Conservation (phyloP, 2,329 filamentous ascomycete genomes). For the Fusarium sarcochroum region DNA sequence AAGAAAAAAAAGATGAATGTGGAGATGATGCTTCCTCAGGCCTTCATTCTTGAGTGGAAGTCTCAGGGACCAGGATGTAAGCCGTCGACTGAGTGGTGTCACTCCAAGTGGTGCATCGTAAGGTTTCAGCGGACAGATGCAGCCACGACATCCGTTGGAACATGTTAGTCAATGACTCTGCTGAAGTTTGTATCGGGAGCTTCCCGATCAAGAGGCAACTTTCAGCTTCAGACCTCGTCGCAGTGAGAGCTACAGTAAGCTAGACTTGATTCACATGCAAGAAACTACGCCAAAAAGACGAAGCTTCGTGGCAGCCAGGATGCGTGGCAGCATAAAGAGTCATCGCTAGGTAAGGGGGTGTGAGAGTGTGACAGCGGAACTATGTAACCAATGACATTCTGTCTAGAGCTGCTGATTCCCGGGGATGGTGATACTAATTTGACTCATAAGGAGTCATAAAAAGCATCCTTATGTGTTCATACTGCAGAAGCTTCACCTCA, state of each 20-base stretch:
- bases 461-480: slow-evolving; percentile 32
- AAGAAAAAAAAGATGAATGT: slow-evolving; percentile 15
- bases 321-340: slow-evolving; percentile 43
- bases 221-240: background rate
- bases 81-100: slow-evolving; percentile 34
- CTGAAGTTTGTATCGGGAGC: background rate
- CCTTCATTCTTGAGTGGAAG: slow-evolving; percentile 8
- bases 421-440: slow-evolving; percentile 28
- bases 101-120: slow-evolving; percentile 38
- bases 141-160: slow-evolving; percentile 6
- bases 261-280: slow-evolving; percentile 26
- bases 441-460: slow-evolving; percentile 39
- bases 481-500: slow-evolving; percentile 28
- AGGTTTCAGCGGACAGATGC: slow-evolving; percentile 26
- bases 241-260: background rate
- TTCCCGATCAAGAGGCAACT: background rate
- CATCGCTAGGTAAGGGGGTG: slow-evolving; percentile 37
- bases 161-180: background rate
- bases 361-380: slow-evolving; percentile 32
- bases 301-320: slow-evolving; percentile 38
- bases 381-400: slow-evolving; percentile 31
- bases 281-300: slow-evolving; percentile 12
- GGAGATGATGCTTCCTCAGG: slow-evolving; percentile 22
- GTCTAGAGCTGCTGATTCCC: slow-evolving; percentile 33
- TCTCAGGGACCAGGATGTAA: slow-evolving; percentile 26